Evolutionary conservation across 1,139 yeast species (phyloP), one percentile per base, ranked within the genome.

Genomic region (Geotrichum klebahnii): DNA sequence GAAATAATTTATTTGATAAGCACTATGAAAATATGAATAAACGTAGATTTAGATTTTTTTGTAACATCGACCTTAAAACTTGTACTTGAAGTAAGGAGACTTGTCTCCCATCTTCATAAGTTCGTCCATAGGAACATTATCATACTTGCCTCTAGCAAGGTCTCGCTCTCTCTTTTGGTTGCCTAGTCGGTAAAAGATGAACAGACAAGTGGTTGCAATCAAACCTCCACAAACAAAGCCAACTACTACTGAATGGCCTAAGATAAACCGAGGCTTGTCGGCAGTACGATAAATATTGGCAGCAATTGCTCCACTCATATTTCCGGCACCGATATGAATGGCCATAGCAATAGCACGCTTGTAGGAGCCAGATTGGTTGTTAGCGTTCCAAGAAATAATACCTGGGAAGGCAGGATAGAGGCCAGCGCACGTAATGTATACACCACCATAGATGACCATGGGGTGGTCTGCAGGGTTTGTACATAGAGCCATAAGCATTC

Each of bases 311-410:
- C 74, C 74, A 14, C 71, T 68, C 41, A 72, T 61, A 45, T 68
- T 67, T 10, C 75, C 76, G 26, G 70, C 47, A 3, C 74, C 73
- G 40, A 72, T 68, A 46, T 70, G 74, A 38, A 69, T 59, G 3
- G 73, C 75, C 65, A 68, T 67, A 1, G 69, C 73, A 38, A 70
- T 64, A 1, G 73, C 73, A 45, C 75, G 63, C 52, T 69, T 72
- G 55, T 61, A 63, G 3, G 62, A 61, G 16, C 69, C 70, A 1
- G 72, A 61, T 41, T 70, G 59, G 49, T 72, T 72, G 50, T 65
- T 69, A 1, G 72, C 62, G 38, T 62, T 57, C 75, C 75, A 72
- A 5, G 72, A 61, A 34, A 71, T 62, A 24, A 63, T 57, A 10
- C 67, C 62, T 5, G 75, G 73, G 53, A 68, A 66, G 1, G 67